phyloP scores from a whole-genome alignment of 2,329 filamentous ascomycete genomes.

The Gliomastix tumulicola region DNA sequence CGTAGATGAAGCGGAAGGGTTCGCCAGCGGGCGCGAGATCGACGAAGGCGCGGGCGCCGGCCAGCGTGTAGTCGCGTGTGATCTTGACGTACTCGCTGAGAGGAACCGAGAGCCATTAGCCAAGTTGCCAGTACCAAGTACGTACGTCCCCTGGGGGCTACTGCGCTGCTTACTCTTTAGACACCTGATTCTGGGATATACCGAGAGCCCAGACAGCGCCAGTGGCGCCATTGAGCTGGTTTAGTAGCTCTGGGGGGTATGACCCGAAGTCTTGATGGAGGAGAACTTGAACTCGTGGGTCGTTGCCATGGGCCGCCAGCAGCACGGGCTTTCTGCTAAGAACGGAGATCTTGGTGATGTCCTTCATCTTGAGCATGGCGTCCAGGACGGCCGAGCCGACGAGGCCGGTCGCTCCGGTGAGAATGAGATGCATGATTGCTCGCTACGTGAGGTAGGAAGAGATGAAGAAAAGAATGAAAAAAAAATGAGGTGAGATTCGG shows the following conservation, averaged over 20 bases:
- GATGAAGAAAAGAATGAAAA: no score
- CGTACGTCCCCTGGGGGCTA: no score
- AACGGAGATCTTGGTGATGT: conserved; percentile 60
- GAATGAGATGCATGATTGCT: conserved; percentile 55
- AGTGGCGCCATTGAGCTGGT: conserved; percentile 53
- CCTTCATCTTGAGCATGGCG: conserved; percentile 46
- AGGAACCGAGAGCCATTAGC: background rate
- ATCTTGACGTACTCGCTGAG: conserved; percentile 56
- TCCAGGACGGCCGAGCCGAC: conserved; percentile 56
- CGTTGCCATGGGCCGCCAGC: conserved; percentile 48
- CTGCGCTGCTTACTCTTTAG: conserved; percentile 36
- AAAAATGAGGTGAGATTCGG: no score
- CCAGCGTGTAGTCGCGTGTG: conserved; percentile 59
- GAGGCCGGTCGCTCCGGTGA: conserved; percentile 63
- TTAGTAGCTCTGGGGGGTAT: conserved; percentile 51
- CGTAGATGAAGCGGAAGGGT: conserved; percentile 63
- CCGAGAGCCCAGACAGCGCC: conserved; percentile 72
- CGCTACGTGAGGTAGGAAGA: no score
- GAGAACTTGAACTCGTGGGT: conserved; percentile 58
- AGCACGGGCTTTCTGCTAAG: conserved; percentile 58
- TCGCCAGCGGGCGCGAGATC: conserved; percentile 27
- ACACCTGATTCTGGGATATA: conserved; percentile 52
- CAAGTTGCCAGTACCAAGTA: no score
- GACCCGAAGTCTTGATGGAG: conserved; percentile 59
- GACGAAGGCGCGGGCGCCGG: conserved; percentile 54